A percentile compares a stretch with the other conserved stretches of the same genome.
Evolutionary conservation across 2,329 filamentous ascomycete genomes (phyloP).

Genomic region (Ophiostoma ulmi): DNA sequence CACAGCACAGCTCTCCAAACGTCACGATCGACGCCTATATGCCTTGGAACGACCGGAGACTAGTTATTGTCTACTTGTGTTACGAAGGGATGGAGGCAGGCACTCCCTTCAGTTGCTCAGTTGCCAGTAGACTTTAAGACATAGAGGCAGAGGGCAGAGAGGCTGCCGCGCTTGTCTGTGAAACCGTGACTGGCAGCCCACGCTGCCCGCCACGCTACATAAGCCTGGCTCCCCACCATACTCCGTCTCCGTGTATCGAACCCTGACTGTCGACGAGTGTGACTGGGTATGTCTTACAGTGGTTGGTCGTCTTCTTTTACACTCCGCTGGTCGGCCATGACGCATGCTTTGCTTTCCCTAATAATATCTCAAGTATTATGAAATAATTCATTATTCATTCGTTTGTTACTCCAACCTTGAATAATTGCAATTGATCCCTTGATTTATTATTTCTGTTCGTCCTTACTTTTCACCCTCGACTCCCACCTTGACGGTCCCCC

Average conservation of each 20-base stretch:
- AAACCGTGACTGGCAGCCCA: conserved; percentile 2
- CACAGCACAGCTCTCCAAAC: conserved; percentile 3
- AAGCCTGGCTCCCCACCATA: conserved; percentile 5
- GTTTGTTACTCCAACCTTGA: not conserved
- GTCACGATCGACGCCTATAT: conserved; percentile 23
- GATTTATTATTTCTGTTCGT: not conserved
- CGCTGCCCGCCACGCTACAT: conserved; percentile 4
- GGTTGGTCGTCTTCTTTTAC: not conserved
- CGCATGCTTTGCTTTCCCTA: not conserved
- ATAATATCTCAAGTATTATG: not conserved
- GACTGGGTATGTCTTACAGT: not conserved
- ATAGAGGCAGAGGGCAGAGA: not conserved
- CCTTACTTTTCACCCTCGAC: not conserved
- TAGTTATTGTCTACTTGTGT: not conserved
- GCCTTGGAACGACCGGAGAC: conserved; percentile 19
- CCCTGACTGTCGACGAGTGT: not conserved
- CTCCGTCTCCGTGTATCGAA: not conserved
- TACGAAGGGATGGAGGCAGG: not conserved
- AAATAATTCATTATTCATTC: not conserved
- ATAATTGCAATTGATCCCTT: not conserved
- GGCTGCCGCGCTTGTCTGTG: conserved; percentile 12
- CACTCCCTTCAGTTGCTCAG: not conserved
- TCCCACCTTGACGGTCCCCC: conserved; percentile 3
- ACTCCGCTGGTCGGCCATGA: not conserved
- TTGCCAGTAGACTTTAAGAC: not conserved